Conservation (phyloP, 108 stramenopile species). For the Heterococcus sp. region DNA sequence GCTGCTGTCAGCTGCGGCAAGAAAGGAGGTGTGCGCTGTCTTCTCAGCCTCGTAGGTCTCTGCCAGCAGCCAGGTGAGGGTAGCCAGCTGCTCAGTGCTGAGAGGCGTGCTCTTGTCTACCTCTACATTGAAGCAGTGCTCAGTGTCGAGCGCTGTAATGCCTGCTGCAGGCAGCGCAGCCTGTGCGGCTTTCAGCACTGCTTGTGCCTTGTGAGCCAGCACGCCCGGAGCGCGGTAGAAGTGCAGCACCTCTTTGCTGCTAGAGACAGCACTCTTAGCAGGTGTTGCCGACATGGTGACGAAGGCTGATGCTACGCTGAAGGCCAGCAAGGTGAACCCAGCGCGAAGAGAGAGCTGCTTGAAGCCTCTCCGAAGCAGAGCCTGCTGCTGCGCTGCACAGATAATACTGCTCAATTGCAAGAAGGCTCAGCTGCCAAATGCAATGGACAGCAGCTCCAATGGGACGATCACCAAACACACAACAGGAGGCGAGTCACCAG, state of each 20-base stretch:
- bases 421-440: no score
- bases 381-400: no score
- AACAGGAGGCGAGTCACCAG: no score
- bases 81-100: conserved; percentile 9
- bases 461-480: no score
- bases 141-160: conserved; percentile 31
- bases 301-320: no score
- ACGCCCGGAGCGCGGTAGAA: conserved; percentile 38
- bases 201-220: conserved; percentile 6
- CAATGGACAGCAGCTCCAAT: no score
- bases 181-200: conserved; percentile 9
- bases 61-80: conserved; percentile 79
- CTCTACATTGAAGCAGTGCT: conserved; percentile 52
- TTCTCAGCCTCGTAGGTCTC: conserved; percentile 82
- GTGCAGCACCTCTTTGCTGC: conserved; percentile 27
- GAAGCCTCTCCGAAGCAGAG: no score
- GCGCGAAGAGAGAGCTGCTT: no score
- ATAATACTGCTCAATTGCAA: no score
- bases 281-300: no score
- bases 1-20: conserved; percentile 4
- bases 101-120: conserved; percentile 18
- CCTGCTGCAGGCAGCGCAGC: conserved; percentile 14
- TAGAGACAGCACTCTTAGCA: no score
- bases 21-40: conserved; percentile 51
- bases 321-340: no score